These are phyloP conservation scores for Candida orba DNA, from an alignment of 805 yeast genomes.

Conservation along the genomic window DNA sequence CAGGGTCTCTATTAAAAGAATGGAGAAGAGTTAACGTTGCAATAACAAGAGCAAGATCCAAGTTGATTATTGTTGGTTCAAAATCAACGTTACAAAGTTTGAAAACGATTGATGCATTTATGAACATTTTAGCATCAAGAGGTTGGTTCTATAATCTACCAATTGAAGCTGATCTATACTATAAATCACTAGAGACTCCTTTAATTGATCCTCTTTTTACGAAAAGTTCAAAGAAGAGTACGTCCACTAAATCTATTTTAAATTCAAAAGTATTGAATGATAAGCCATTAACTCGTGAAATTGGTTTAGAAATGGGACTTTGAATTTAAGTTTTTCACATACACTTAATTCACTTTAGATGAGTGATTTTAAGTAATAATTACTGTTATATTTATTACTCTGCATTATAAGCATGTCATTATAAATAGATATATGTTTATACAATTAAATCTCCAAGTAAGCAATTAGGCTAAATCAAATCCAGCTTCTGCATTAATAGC, in stretches of 20 bases:
- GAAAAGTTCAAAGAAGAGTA: neutral
- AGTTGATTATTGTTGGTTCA: constrained; percentile 81
- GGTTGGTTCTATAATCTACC: constrained; percentile 64
- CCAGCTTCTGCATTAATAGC: constrained; percentile 81
- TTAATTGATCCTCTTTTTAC: too few species aligned
- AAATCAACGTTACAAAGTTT: constrained; percentile 47
- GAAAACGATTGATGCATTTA: constrained; percentile 49
- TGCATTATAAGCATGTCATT: too few species aligned
- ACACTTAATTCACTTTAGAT: too few species aligned
- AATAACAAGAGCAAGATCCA: constrained; percentile 81
- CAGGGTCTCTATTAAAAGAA: constrained; percentile 77
- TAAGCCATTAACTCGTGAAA: constrained; percentile 13
- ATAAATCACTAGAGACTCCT: constrained; percentile 3
- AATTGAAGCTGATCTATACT: constrained; percentile 17
- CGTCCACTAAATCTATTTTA: constrained; percentile 1
- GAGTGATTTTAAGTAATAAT: too few species aligned
- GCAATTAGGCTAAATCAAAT: constrained; percentile 52
- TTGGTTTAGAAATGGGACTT: constrained; percentile 16
- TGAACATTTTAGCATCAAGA: constrained; percentile 45
- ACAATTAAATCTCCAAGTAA: too few species aligned
- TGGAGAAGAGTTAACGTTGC: constrained; percentile 94
- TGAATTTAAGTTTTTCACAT: neutral
- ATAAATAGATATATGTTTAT: too few species aligned
- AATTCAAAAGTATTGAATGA: constrained; percentile 13
- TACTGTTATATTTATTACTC: too few species aligned